A percentile compares a stretch with the other conserved stretches of the same genome.
Conservation (phyloP, 1,284 basidiomycete genomes). For the Retiboletus flavoniger region DNA sequence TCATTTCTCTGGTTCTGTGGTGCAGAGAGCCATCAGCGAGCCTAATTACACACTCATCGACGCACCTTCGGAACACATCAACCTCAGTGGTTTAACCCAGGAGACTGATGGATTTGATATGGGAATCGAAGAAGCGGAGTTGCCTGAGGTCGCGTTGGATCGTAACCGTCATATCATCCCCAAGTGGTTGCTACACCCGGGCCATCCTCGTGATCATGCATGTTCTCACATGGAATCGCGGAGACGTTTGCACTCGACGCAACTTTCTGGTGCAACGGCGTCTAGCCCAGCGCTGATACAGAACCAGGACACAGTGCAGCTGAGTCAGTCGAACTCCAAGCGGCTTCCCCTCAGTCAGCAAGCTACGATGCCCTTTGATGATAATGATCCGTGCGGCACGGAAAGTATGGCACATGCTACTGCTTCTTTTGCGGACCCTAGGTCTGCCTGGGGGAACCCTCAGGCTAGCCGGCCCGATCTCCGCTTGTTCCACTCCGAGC, state of each 20-base stretch:
- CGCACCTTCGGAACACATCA: constrained; percentile 8
- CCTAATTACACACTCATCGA: constrained; percentile 4
- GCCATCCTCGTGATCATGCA: constrained; percentile 42
- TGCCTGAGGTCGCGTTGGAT: constrained; percentile 89
- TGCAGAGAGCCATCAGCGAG: constrained; percentile 42
- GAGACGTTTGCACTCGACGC: constrained; percentile 39
- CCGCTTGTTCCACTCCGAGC: constrained; percentile 42
- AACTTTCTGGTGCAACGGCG: constrained; percentile 51
- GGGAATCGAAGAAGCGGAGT: constrained; percentile 65
- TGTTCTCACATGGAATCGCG: constrained; percentile 47
- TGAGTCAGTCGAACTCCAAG: constrained; percentile 20
- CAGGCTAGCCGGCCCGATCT: constrained; percentile 34
- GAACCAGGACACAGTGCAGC: constrained; percentile 13
- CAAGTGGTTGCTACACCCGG: constrained; percentile 79
- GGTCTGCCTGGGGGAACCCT: constrained; percentile 30
- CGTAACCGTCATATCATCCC: constrained; percentile 96
- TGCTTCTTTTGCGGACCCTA: constrained; percentile 19
- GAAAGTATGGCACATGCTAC: constrained; percentile 32
- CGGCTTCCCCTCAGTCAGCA: constrained; percentile 45
- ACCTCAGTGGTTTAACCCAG: constrained; percentile 13
- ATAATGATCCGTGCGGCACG: constrained; percentile 51
- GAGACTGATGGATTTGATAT: constrained; percentile 40
- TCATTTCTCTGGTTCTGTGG: constrained; percentile 28
- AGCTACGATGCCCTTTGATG: constrained; percentile 36
- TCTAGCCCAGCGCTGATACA: constrained; percentile 64